Base-by-base conservation (phyloP, 2,329 filamentous ascomycete genomes). In the Clarireedia sp. region DNA sequence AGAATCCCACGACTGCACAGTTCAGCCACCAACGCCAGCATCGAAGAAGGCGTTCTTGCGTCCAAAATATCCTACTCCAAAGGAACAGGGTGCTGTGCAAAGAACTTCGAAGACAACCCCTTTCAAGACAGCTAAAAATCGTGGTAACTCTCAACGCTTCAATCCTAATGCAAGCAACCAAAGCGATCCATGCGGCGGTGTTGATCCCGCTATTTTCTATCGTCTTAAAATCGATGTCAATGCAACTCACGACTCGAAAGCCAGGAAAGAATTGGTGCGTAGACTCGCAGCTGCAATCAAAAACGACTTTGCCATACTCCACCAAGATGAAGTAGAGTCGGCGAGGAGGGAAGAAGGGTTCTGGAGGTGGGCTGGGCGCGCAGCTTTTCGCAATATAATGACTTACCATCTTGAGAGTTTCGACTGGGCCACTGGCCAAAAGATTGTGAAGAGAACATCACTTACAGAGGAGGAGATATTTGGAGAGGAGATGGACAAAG, bases 361-460 rank as follows among this genome's bases (percentile, higher is more conserved):
- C 48, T 67, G 64, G 62, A 59, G 66, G 48, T 69, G 64, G 64
- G 66, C 66, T 21, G 67, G 65, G 7, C 63, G 60, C 19, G 59
- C 55, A 7, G 63, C 61, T 3, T 63, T 57, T 26, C 41, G 61
- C 9, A 47, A 58, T 1, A 67, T 67, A 10, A 33, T 50, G 29
- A 44, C 56, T n/a, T 62, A 51, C 5, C 59, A 62, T 21, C n/a
- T n/a, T n/a, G 48, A 63, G 26, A 54, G 54, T 2, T 51, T 66
- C 5, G 65, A 67, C 51, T 67, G 65, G 65, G 64, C 64, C 4
- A 67, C 64, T 10, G 65, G 65, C 10, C 64, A 66, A 38, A 67
- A 64, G 51, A 66, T 44, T 8, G 40, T 50, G 29, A 40, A 5
- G 21, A 48, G n/a, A 6, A 45, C 48, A 49, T n/a, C n/a, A n/a